Evolutionary conservation across 331 rosid genomes (phyloP), one percentile per base, ranked within the genome.

Genomic region (Dryas integrifolia): DNA sequence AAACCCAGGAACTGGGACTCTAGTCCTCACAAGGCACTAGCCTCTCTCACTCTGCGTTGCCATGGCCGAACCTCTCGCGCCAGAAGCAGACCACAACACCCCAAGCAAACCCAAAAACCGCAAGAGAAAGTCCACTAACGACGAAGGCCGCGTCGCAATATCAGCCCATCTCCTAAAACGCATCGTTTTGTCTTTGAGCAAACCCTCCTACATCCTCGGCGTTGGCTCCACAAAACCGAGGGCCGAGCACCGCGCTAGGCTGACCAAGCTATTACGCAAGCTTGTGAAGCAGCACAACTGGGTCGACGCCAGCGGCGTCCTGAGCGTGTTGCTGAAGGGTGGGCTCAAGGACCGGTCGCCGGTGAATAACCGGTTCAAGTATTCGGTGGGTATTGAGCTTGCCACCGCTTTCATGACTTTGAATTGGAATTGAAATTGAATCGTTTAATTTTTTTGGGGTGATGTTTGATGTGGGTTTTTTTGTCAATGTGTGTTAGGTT

Each of bases 231-330:
- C 74, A 40, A 74, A 69, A 46, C 56, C 85, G 21, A 76, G 89
- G 80, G 5, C 59, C 10, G 90, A 87, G 49, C 82, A 86, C 68
- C 85, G 90, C 24, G 26, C 7, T 7, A 69, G 79, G 39, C 69
- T 90, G 72, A 75, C 65, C 21, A 55, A 70, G 65, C 65, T 88
- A 9, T 57, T 93, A 50, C 79, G 66, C n/a, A 76, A 78, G 55
- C 86, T 90, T 4, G 38, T 84, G 43, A 85, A 53, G 52, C 87
- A 66, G 40, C 90, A 78, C 5, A 73, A 82, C 3, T 93, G 96
- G 98, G 82, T 51, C 5, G 86, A 74, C 45, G 96, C 93, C 60
- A 75, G 87, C 40, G 92, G 90, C n/a, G 96, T 87, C 43, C 81
- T 90, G 43, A 87, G 91, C 76, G 82, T 79, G 65, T 81, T 88